Base-by-base conservation (phyloP, 306 rosid species). In the Cajanus cajan region DNA sequence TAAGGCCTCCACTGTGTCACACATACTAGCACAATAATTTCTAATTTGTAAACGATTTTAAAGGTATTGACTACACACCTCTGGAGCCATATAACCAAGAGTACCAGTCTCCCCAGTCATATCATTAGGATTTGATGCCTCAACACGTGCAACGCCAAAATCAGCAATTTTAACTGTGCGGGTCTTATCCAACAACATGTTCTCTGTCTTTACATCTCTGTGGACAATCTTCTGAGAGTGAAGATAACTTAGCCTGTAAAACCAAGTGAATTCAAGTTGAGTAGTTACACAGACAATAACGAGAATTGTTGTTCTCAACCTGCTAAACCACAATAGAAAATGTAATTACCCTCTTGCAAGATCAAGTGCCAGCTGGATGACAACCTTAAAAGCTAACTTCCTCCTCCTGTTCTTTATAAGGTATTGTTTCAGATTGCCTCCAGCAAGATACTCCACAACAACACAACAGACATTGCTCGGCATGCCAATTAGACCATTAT, bases 21-120 rank as follows among this genome's bases (percentile, higher is more conserved):
- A 65, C 72, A 51, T 21, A 28, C 44, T 15, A 52, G 45, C 7
- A 41, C 45, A 71, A 63, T n/a, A 48, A 57, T 48, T 15, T 80
- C 4, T 16, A 76, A 75, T 15, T 64, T 71, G 7, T 57, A 55
- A 55, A 39, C 61, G 73, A 55, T 71, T 76, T 45, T 43, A 67
- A 7, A 40, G 18, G 51, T 73, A 67, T 48, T 33, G n/a, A 80
- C 40, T 6, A 78, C 74, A 58, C 76, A 93, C 98, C 98, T 95
- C 98, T 2, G 98, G 98, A 82, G 98, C 98, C 98, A 95, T 95
- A 87, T 95, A 95, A 84, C 98, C 98, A 50, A 95, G 97, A 11
- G 98, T 95, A 25, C 98, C 98, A 39, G 98, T 95, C 92, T 95
- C 98, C 84, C 98, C 98, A 14, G 98, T 95, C 98, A 95, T 95